Evolutionary conservation across 805 yeast species (phyloP), one percentile per base, ranked within the genome.

Genomic region (Jamesozyma piceae): DNA sequence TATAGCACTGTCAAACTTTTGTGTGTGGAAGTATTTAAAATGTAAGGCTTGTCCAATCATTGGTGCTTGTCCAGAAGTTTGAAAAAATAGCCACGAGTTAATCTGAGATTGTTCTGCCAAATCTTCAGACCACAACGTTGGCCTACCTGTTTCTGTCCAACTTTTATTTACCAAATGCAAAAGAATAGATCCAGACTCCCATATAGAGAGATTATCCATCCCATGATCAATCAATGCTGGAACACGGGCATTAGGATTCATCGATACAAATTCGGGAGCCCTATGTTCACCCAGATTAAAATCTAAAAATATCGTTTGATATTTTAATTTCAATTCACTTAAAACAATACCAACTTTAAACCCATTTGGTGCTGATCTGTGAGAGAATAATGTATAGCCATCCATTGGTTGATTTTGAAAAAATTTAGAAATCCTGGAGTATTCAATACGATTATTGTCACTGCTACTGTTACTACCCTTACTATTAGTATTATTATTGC

Each of bases 11-110:
- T 90, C 87, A 2, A 88, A 87, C 42, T 79, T 80, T 47, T 81
- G 81, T 6, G 90, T 75, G 60, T 88, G 96, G 70, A 89, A 87
- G 62, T 85, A 87, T 55, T 88, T 74, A 68, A 89, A 90, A 66
- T 90, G 97, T 52, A 90, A 72, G 9, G 96, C 96, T 64, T 89
- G 97, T 20, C 97, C 97, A 54, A 89, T 84, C 95, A 90, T 90
- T 14, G 97, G 96, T 0, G 97, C 95, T 60, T 88, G 96, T 5
- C 97, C 97, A 4, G 94, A 82, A 2, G 96, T 87, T 65, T 89
- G 97, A 70, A 89, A 89, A 57, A 86, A 89, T 31, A 90, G 70
- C 96, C 97, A 89, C 4, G 89, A 77, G 46, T 78, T 73, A 45
- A 89, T 86, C 59, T 82, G 90, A 3, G 88, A 72, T 65, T 87